These are phyloP conservation scores for Brassica carinata DNA, from an alignment of 345 rosid genomes.

Conservation along the genomic window DNA sequence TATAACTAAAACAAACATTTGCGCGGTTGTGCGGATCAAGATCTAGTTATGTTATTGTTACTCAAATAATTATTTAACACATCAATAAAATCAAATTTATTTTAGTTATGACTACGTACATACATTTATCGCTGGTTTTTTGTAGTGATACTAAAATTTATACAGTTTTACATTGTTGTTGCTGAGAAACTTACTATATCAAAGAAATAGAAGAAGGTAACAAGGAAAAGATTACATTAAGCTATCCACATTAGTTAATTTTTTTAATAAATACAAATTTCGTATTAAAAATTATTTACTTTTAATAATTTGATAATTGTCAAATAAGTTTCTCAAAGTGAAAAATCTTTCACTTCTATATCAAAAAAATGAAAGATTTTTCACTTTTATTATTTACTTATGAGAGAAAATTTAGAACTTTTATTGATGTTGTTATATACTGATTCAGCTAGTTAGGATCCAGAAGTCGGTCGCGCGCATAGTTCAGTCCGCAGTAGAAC, in stretches of 20 bases:
- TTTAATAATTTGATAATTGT: not conserved
- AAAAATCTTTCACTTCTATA: not conserved
- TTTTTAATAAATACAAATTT: too few species aligned
- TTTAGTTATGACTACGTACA: not conserved
- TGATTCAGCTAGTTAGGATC: not conserved
- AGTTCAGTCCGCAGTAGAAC: not conserved
- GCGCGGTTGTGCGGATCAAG: too few species aligned
- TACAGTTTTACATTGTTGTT: not conserved
- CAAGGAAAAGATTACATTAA: not conserved
- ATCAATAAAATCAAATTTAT: slow-evolving; percentile 17
- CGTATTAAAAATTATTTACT: not conserved
- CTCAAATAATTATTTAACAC: not conserved
- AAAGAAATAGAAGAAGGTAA: not conserved
- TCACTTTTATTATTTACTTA: not conserved
- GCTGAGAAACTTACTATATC: not conserved
- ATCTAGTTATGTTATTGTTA: not conserved
- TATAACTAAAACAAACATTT: too few species aligned
- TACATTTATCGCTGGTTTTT: not conserved
- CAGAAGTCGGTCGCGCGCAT: not conserved
- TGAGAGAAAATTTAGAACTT: too few species aligned
- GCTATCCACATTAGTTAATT: not conserved
- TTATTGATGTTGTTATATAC: not conserved
- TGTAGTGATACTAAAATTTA: not conserved
- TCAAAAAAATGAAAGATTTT: not conserved
- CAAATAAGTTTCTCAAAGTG: not conserved